These are phyloP conservation scores for Rhododendron ovatum DNA, from an alignment of 148 eudicot genomes.

Conservation along the genomic window DNA sequence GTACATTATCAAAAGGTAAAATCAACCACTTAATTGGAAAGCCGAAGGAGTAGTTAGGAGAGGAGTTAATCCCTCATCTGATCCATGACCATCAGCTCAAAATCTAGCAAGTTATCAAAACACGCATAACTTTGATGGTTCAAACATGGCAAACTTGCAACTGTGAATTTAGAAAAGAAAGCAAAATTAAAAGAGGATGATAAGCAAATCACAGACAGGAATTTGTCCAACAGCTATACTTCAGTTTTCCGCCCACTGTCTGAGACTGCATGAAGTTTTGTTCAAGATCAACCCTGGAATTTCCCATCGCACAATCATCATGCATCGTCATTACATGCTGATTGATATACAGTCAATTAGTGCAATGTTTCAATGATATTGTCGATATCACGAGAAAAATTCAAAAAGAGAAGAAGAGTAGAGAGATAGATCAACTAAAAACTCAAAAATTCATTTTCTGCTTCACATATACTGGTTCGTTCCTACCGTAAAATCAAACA, in stretches of 20 bases:
- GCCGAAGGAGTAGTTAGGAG: neutral
- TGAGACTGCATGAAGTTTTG: neutral
- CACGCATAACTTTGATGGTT: neutral
- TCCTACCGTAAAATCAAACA: neutral
- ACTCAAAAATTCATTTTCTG: constrained; percentile 4
- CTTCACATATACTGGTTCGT: neutral
- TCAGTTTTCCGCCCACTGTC: neutral
- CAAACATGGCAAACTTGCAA: neutral
- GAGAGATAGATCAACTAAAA: neutral
- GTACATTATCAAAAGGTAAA: neutral
- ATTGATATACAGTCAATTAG: constrained; percentile 18
- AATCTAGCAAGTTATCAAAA: neutral
- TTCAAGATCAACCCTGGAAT: neutral
- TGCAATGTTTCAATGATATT: neutral
- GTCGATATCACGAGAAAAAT: neutral
- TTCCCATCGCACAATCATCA: constrained; percentile 18
- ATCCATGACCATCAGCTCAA: constrained; percentile 7
- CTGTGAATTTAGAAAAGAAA: neutral
- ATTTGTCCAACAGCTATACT: neutral
- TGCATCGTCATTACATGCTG: constrained; percentile 31
- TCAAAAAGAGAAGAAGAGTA: neutral
- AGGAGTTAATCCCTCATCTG: neutral
- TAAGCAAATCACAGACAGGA: neutral
- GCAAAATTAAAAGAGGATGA: neutral
- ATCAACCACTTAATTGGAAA: neutral